Evolutionary conservation across 148 eudicot genomes (phyloP).

Genomic region (Gaultheria prostrata): DNA sequence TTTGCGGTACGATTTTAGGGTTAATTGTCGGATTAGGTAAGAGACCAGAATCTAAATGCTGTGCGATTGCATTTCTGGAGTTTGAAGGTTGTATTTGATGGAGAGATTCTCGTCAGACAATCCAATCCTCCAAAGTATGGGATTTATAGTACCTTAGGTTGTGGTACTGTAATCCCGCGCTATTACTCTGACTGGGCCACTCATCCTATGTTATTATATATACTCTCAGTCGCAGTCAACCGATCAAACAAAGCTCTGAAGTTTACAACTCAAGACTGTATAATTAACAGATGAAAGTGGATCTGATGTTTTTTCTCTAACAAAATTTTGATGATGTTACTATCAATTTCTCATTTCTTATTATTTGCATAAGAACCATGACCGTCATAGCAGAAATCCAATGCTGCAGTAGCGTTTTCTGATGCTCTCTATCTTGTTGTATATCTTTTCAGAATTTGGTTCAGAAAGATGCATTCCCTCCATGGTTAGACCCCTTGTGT

Average conservation of each 20-base stretch:
- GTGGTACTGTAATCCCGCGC: background rate
- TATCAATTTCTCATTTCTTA: background rate
- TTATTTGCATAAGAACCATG: background rate
- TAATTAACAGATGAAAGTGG: background rate
- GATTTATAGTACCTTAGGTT: background rate
- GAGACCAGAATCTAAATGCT: background rate
- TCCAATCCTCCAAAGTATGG: background rate
- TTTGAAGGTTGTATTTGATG: background rate
- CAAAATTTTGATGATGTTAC: background rate
- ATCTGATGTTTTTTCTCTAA: background rate
- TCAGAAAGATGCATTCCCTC: conserved; percentile 8
- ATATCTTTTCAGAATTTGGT: conserved; percentile 5
- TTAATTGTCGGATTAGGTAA: background rate
- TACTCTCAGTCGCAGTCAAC: background rate
- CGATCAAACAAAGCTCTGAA: too few species aligned
- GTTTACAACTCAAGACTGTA: too few species aligned
- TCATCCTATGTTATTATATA: background rate
- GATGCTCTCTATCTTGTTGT: conserved; percentile 6
- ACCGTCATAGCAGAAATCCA: background rate
- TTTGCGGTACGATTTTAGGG: background rate
- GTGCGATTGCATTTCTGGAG: background rate
- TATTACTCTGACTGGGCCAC: background rate
- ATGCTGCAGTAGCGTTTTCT: conserved; percentile 1
- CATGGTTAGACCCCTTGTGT: conserved; percentile 1
- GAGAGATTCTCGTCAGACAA: background rate